Evolutionary conservation across 2,329 filamentous ascomycete genomes (phyloP), one percentile per base, ranked within the genome.

Genomic region (Trichoderma pleuroti): DNA sequence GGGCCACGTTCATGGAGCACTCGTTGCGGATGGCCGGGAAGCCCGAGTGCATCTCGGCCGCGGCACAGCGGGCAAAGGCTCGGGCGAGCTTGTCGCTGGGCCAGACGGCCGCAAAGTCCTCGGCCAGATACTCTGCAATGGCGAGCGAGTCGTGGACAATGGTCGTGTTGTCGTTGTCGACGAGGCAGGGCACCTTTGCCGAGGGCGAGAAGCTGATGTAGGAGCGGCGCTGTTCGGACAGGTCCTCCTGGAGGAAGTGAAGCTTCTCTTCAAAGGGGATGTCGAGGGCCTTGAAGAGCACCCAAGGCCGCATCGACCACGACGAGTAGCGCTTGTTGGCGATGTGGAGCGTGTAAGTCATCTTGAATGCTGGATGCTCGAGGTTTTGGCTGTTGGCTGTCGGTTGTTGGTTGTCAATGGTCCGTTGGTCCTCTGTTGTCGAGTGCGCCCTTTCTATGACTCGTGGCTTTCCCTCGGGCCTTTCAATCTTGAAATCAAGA

Each of bases 61-160:
- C 80, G 9, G 83, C 84, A 32, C 76, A 77, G 46, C 84, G 78
- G 16, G 84, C 84, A 72, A 81, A 82, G 1, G 84, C 82, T 12
- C 83, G 79, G 2, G 83, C 80, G 5, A 76, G 74, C 14, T 75
- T 64, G 70, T 82, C 80, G 7, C 68, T 39, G 0, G 85, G 84
- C 81, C 84, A 86, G 0, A 82, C 80, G n/a, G 70, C 71, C 0
- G 83, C 81, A 63, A 83, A 74, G 24, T 74, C 73, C 71, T 86
- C 84, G 21, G 83, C 82, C 5, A 86, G 75, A 73, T 82, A 83
- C 70, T 86, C 84, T 77, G 77, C 77, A 61, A 86, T 86, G 69
- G 85, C 81, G 16, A 86, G 78, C 0, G 84, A 86, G 72, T 86
- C 85, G 76, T 81, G 83, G 63, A 86, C 75, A 8, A 81, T 71